phyloP scores from a whole-genome alignment of 2,329 filamentous ascomycete species.

The Cladosporium sp. region DNA sequence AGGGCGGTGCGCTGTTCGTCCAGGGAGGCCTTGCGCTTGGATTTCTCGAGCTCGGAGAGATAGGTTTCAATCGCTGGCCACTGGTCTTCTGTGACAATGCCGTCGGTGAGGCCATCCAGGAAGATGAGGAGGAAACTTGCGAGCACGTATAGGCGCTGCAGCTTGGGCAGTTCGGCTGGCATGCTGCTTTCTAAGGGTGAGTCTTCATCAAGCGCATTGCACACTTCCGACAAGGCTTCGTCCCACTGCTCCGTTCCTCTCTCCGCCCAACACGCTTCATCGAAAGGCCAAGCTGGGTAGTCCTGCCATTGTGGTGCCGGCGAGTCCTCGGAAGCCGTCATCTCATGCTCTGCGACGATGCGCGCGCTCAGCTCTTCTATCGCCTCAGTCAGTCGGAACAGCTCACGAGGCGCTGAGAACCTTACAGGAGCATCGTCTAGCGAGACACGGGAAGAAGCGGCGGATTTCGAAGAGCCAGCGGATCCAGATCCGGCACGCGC shows the following conservation, averaged over 20 bases:
- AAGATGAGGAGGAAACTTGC: slow-evolving; percentile 73
- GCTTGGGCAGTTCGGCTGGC: slow-evolving; percentile 60
- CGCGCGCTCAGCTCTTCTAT: slow-evolving; percentile 63
- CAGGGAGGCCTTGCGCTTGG: slow-evolving; percentile 44
- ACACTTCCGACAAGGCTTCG: slow-evolving; percentile 46
- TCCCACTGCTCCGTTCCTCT: slow-evolving; percentile 42
- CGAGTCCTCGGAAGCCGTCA: slow-evolving; percentile 41
- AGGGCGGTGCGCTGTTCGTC: slow-evolving; percentile 63
- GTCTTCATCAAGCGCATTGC: slow-evolving; percentile 73
- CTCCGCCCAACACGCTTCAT: slow-evolving; percentile 50
- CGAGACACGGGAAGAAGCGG: slow-evolving; percentile 5
- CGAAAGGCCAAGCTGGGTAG: slow-evolving; percentile 62
- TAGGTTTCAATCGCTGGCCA: slow-evolving; percentile 70
- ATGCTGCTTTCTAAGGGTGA: slow-evolving; percentile 62
- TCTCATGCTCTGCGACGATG: slow-evolving; percentile 62
- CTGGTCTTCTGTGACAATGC: slow-evolving; percentile 68
- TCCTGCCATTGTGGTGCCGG: slow-evolving; percentile 53
- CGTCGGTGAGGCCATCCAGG: slow-evolving; percentile 72
- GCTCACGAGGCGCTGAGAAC: slow-evolving; percentile 81
- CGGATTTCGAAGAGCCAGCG: neutral
- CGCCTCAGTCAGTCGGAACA: slow-evolving; percentile 85
- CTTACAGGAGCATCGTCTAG: slow-evolving; percentile 54
- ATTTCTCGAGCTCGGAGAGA: slow-evolving; percentile 51
- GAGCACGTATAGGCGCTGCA: slow-evolving; percentile 73
- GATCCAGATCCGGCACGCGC: neutral